Evolutionary conservation across 2,329 filamentous ascomycete genomes (phyloP).

Genomic region (Fusarium burgessii): DNA sequence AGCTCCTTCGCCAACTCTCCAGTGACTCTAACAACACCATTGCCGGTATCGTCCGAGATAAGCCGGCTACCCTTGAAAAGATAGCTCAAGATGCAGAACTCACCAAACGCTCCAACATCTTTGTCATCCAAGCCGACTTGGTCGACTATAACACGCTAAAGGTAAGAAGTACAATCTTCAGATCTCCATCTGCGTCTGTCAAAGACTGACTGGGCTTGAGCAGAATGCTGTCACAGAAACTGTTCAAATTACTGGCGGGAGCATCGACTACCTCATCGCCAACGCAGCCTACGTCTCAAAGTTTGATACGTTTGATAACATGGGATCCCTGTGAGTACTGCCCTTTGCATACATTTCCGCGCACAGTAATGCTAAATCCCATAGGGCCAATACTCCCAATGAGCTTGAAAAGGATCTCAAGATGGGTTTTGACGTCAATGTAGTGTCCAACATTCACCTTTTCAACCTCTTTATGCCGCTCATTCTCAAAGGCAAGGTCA

Average conservation of each 20-base stretch:
- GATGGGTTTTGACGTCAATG: neutral
- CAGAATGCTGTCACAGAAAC: neutral
- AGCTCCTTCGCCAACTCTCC: neutral
- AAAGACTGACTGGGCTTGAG: neutral
- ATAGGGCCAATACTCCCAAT: fast-evolving
- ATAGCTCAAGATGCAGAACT: neutral
- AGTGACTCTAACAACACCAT: neutral
- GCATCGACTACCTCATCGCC: neutral
- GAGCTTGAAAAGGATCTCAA: neutral
- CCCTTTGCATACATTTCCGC: too few species aligned
- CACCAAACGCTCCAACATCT: neutral
- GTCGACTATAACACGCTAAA: neutral
- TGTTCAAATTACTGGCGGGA: neutral
- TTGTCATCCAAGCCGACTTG: neutral
- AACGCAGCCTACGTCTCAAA: neutral
- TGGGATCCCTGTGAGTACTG: neutral
- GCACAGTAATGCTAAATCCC: fast-evolving
- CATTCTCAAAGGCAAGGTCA: neutral
- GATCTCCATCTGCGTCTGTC: too few species aligned
- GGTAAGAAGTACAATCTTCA: fast-evolving
- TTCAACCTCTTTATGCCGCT: neutral
- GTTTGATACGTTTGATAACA: neutral
- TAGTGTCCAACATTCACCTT: neutral
- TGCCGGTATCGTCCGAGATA: neutral
- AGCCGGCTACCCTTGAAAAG: neutral